Conservation (phyloP, 768 basidiomycete species). For the Tricholoma bakamatsutake region DNA sequence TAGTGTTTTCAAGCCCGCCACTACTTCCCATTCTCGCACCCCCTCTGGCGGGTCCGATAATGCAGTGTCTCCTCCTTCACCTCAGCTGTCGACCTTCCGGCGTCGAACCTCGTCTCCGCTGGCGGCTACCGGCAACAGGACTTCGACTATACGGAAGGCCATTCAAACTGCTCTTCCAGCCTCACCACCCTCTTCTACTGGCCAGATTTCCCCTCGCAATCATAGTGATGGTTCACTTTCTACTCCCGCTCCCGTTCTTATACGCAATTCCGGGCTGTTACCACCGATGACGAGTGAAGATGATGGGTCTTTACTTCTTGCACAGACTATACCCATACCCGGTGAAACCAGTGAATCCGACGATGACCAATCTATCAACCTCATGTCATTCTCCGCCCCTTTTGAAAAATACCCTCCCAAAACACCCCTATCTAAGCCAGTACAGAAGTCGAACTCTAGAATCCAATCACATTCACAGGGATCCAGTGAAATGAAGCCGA, state of each 20-base stretch:
- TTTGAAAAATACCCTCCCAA: slow-evolving; percentile 43
- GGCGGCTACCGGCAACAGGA: slow-evolving; percentile 22
- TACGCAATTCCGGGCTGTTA: slow-evolving; percentile 39
- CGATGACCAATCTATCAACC: slow-evolving; percentile 50
- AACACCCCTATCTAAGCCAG: slow-evolving; percentile 13
- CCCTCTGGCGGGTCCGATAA: slow-evolving; percentile 30
- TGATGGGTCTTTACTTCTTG: slow-evolving; percentile 64
- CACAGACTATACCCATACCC: slow-evolving; percentile 70
- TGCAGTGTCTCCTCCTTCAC: slow-evolving; percentile 36
- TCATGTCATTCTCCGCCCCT: slow-evolving; percentile 69
- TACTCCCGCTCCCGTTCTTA: slow-evolving; percentile 28
- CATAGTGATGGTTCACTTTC: slow-evolving; percentile 18
- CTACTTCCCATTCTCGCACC: slow-evolving; percentile 34
- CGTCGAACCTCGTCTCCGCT: slow-evolving; percentile 49
- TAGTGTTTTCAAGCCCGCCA: slow-evolving; percentile 11
- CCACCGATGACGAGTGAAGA: slow-evolving; percentile 31
- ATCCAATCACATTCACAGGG: slow-evolving; percentile 48
- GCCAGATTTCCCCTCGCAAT: slow-evolving; percentile 22
- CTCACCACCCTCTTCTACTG: slow-evolving; percentile 29
- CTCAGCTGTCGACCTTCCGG: slow-evolving; percentile 30
- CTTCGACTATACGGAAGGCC: slow-evolving; percentile 32
- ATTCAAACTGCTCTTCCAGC: slow-evolving; percentile 32
- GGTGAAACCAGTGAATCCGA: slow-evolving; percentile 71
- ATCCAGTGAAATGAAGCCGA: slow-evolving; percentile 44
- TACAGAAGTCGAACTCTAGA: slow-evolving; percentile 27